These are phyloP conservation scores for Astrocystis sublimbata DNA, from an alignment of 495 filamentous ascomycete species.

Conservation along the genomic window DNA sequence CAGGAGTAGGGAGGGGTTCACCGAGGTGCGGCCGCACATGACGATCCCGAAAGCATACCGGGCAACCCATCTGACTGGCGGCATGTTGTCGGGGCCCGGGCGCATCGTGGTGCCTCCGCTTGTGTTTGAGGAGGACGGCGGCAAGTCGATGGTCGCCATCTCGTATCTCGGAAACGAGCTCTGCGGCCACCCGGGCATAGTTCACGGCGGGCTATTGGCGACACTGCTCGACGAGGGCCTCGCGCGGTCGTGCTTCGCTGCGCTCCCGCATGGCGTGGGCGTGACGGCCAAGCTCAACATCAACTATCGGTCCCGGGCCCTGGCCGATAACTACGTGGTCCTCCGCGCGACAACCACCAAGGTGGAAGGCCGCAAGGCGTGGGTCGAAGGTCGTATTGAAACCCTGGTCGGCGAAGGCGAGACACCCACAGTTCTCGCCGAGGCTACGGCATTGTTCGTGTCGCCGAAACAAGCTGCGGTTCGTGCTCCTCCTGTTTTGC, in stretches of 20 bases:
- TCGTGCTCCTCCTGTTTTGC: conserved; percentile 33
- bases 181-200: conserved; percentile 87
- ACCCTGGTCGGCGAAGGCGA: conserved; percentile 64
- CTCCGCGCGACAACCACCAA: conserved; percentile 79
- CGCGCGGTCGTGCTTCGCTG: conserved; percentile 86
- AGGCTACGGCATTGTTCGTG: conserved; percentile 84
- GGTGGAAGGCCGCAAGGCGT: conserved; percentile 93
- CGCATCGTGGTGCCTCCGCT: conserved; percentile 82
- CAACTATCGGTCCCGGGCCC: conserved; percentile 79
- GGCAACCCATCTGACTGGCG: conserved; percentile 76
- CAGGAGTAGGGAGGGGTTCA: conserved; percentile 65
- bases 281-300: conserved; percentile 91
- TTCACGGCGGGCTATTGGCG: conserved; percentile 89
- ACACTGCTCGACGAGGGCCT: conserved; percentile 92
- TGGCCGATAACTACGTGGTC: conserved; percentile 75
- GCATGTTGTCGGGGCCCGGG: conserved; percentile 72
- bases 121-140: conserved; percentile 68
- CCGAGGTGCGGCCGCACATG: conserved; percentile 81
- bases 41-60: conserved; percentile 72
- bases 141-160: conserved; percentile 72
- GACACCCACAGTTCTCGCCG: conserved; percentile 66
- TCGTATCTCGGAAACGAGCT: conserved; percentile 78
- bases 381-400: conserved; percentile 91
- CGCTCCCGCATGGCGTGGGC: conserved; percentile 83
- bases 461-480: conserved; percentile 83